Evolutionary conservation across 2,329 filamentous ascomycete genomes (phyloP), one percentile per base, ranked within the genome.

Genomic region (Hymenoscyphus repandus): DNA sequence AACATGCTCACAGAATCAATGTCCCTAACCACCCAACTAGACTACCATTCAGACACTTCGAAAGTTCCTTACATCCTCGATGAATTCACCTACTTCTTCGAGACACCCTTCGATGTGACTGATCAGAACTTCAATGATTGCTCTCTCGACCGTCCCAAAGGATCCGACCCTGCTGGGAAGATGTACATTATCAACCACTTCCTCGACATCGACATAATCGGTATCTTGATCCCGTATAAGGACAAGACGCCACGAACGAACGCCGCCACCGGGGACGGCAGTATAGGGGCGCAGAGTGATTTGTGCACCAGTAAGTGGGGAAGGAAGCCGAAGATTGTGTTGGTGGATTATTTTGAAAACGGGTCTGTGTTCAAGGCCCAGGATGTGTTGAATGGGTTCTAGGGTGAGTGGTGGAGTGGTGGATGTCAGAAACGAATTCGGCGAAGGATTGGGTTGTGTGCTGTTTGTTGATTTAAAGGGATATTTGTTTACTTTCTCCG

Each of bases 1-100:
- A 27, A 30, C 40, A 31, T 22, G 5, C 17, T 0, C 10, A 37
- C 4, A 3, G 15, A 11, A 7, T n/a, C 27, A 22, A 4, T 22
- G 34, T 4, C 11, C 39, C 45, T 53, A 50, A 54, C 22, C n/a
- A n/a, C 18, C 7, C 12, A 18, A 64, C 70, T 76, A 82, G 86
- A 90, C 66, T 88, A 78, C 58, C 63, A 75, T 45, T 65, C 72
- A 51, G 72, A 81, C 54, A 71, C 69, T 1, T 66, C 62, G 31
- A 65, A 70, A 45, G 76, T 80, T n/a, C 72, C 78, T 22, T 87
- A 83, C 62, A 79, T 88, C 48, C 72, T 86, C 49, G 72, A 79
- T 63, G 76, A 86, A 63, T 87, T 83, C 62, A 68, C 70, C 20
- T 82, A 81, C 67, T 77, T 85, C 58, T 90, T 86, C 72, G 88